Conservation (phyloP, 495 filamentous ascomycete genomes). For the Aspergillus steynii region DNA sequence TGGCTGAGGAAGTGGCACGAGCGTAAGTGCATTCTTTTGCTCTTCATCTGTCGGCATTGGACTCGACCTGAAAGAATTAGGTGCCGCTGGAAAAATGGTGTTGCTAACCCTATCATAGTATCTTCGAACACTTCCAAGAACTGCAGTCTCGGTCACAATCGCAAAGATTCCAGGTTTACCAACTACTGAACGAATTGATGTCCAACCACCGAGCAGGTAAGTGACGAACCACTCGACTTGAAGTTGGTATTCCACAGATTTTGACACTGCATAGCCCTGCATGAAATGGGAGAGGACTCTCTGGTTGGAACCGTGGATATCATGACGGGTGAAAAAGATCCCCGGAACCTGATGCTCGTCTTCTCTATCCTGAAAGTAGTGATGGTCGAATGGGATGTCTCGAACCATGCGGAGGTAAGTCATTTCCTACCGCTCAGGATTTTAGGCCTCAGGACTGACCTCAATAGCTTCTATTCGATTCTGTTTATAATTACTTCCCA, state of each 20-base stretch:
- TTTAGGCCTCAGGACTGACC: conserved; percentile 25
- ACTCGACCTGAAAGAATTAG: not conserved
- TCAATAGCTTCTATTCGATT: conserved; percentile 62
- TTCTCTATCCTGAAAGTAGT: conserved; percentile 73
- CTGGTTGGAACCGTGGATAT: conserved; percentile 64
- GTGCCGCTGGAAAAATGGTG: not conserved
- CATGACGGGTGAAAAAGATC: conserved; percentile 76
- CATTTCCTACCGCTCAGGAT: not conserved
- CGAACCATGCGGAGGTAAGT: conserved; percentile 60
- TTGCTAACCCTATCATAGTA: conserved; percentile 31
- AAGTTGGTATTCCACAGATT: not conserved
- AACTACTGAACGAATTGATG: conserved; percentile 66
- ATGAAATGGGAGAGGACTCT: conserved; percentile 58
- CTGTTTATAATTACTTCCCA: conserved; percentile 77
- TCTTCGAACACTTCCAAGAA: conserved; percentile 54
- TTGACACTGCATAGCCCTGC: conserved; percentile 43
- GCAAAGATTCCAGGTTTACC: conserved; percentile 63
- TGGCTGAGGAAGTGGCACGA: conserved; percentile 48
- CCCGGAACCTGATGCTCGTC: conserved; percentile 74
- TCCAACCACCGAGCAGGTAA: conserved; percentile 59
- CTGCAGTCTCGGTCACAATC: conserved; percentile 63
- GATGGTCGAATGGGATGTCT: conserved; percentile 73
- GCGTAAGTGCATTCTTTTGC: conserved; percentile 43
- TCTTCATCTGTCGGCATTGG: not conserved
- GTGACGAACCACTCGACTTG: conserved; percentile 19